Conservation (phyloP, 2,329 filamentous ascomycete species). For the Calonectria pseudoturangicola region DNA sequence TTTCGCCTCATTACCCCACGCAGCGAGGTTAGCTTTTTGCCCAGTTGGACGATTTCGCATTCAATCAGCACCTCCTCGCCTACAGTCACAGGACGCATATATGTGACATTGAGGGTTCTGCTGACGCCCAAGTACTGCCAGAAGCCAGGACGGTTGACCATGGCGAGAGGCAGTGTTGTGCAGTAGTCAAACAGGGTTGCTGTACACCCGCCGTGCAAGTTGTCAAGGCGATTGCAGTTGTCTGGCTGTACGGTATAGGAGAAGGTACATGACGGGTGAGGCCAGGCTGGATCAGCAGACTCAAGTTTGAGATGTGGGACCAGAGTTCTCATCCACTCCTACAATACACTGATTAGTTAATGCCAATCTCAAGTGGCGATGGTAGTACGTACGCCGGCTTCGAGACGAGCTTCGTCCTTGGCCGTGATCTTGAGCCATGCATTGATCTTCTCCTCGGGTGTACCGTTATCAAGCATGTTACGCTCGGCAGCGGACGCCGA, state of each 20-base stretch:
- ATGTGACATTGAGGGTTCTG: slow-evolving; percentile 80
- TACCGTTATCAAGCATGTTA: slow-evolving; percentile 54
- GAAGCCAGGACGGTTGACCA: slow-evolving; percentile 74
- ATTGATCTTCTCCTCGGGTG: slow-evolving; percentile 56
- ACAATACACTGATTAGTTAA: slow-evolving; percentile 2
- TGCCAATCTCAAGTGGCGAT: background rate
- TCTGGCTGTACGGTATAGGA: slow-evolving; percentile 68
- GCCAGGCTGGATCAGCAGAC: slow-evolving; percentile 57
- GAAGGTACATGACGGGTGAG: slow-evolving; percentile 65
- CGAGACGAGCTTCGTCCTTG: slow-evolving; percentile 54
- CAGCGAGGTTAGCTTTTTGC: slow-evolving; percentile 72
- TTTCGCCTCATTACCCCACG: slow-evolving; percentile 73
- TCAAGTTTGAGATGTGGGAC: slow-evolving; percentile 64
- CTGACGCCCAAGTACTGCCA: slow-evolving; percentile 79
- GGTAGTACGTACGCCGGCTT: slow-evolving; percentile 55
- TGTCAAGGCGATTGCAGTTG: slow-evolving; percentile 73
- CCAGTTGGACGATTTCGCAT: slow-evolving; percentile 75
- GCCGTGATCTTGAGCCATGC: slow-evolving; percentile 57
- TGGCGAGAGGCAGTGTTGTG: slow-evolving; percentile 75
- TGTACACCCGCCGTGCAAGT: slow-evolving; percentile 77
- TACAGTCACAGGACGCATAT: slow-evolving; percentile 76
- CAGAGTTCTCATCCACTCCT: slow-evolving; percentile 68
- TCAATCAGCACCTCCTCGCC: slow-evolving; percentile 72
- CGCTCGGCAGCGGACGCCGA: slow-evolving; percentile 29
- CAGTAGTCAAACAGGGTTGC: slow-evolving; percentile 81